Percentiles rank a stretch among this genome's conserved stretches.
phyloP scores from a whole-genome alignment of 441 rosid genomes.

The Biscutella laevigata region DNA sequence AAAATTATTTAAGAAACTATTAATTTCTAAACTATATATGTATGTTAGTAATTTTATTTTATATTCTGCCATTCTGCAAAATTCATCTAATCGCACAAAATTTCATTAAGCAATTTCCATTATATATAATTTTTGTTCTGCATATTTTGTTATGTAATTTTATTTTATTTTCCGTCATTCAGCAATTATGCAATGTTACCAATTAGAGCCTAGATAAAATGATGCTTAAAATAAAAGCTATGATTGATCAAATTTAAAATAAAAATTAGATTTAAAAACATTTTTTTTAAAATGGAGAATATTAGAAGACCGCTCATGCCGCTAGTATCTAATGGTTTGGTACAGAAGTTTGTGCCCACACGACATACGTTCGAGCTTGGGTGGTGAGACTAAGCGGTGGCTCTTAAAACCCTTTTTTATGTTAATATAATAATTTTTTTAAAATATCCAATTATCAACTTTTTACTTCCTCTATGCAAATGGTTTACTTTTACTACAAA shows the following conservation, averaged over 20 bases:
- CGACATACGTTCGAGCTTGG: constrained; percentile 47
- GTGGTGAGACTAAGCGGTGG: constrained; percentile 62
- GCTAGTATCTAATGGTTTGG: constrained; percentile 40
- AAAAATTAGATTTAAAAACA: background rate
- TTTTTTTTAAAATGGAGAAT: constrained; percentile 1
- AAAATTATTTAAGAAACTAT: no score
- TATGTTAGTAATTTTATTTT: no score
- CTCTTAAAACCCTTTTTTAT: constrained; percentile 27
- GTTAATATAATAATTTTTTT: background rate
- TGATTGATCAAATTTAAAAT: background rate
- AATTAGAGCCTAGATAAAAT: no score
- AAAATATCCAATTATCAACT: constrained; percentile 22
- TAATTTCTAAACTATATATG: no score
- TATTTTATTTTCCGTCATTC: no score
- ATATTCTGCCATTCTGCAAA: no score
- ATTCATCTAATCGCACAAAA: no score
- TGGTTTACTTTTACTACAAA: constrained; percentile 14
- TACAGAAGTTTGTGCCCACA: constrained; percentile 64
- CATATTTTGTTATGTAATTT: no score
- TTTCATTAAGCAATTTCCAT: no score
- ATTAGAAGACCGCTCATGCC: constrained; percentile 39
- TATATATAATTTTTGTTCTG: no score
- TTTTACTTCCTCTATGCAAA: constrained; percentile 10
- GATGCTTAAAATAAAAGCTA: background rate
- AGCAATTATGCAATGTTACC: no score